Evolutionary conservation across 2,329 filamentous ascomycete species (phyloP), one percentile per base, ranked within the genome.

Genomic region (Trichophaea hybrida): DNA sequence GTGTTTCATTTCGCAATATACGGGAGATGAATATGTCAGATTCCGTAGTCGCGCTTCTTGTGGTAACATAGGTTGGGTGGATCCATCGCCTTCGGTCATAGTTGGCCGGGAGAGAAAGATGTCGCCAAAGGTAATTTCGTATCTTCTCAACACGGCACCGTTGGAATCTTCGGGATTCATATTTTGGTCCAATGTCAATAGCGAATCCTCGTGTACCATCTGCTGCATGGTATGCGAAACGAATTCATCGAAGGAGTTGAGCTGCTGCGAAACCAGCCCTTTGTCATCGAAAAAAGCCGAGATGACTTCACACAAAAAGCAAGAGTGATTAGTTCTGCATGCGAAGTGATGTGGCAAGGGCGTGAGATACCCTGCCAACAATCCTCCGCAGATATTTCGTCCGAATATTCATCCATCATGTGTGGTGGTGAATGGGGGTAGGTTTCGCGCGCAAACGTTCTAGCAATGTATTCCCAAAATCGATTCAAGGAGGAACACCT

Each of bases 241-340:
- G 70, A 98, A 98, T 71, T 97, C 90, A 74, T 98, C 89, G 74
- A 95, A 98, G 0, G 94, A 98, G 72, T 97, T 91, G 64, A 97
- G 84, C 76, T 98, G 93, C 74, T 98, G 91, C 13, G 93, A 95
- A 24, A 95, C 93, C 35, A 98, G 80, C 69, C 93, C 91, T 75
- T 97, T 98, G 64, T 83, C 81, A 68, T 96, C 88, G 75, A 98
- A 98, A 77, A 96, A 97, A 7, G 93, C 86, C 59, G 87, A 89
- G 72, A 98, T 97, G 70, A 97, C 91, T 66, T 86, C 6, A 33
- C n/a, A 33, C 24, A 48, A 35, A 15, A n/a, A 49, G 31, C 15
- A 13, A 32, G 24, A 33, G 40, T 12, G 50, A 55, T 35, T 15
- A 54, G 24, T 4, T 54, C 32, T 37, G 7, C 7, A 56, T 46